phyloP scores from a whole-genome alignment of 371 early-diverging fungal species.

The Gilbertella persicaria region DNA sequence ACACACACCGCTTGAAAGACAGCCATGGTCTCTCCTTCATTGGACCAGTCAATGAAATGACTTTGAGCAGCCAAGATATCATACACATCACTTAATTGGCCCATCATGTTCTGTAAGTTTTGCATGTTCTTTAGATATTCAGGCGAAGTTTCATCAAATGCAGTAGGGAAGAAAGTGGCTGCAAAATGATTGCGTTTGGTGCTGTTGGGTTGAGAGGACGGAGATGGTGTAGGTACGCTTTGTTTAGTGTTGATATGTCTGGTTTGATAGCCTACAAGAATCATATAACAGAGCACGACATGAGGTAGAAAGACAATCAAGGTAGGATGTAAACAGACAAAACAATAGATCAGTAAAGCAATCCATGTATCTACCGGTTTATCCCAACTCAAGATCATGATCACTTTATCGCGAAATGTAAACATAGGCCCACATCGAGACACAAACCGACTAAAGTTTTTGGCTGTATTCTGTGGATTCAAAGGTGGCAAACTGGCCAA shows the following conservation, averaged over 20 bases:
- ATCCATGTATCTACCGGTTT: conserved; percentile 40
- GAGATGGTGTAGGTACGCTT: background rate
- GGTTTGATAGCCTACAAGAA: conserved; percentile 26
- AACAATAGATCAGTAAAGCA: conserved; percentile 38
- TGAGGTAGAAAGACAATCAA: conserved; percentile 39
- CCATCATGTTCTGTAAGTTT: conserved; percentile 54
- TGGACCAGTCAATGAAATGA: conserved; percentile 43
- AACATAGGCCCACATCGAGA: conserved; percentile 50
- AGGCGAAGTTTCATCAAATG: conserved; percentile 42
- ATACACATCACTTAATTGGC: conserved; percentile 44
- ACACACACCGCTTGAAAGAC: conserved; percentile 30
- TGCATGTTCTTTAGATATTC: conserved; percentile 48
- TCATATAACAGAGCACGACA: conserved; percentile 26
- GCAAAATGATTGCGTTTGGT: conserved; percentile 17
- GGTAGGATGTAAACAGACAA: conserved; percentile 46
- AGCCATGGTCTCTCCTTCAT: conserved; percentile 34
- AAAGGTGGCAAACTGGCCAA: conserved; percentile 40
- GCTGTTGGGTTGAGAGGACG: background rate
- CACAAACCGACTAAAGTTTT: conserved; percentile 49
- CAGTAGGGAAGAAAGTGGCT: conserved; percentile 24
- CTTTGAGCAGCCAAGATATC: conserved; percentile 28
- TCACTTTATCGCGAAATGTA: conserved; percentile 37
- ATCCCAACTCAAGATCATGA: conserved; percentile 51
- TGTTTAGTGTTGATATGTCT: conserved; percentile 1
- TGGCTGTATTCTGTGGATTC: conserved; percentile 44